phyloP scores from a whole-genome alignment of 441 rosid species.

The Viola pubescens region DNA sequence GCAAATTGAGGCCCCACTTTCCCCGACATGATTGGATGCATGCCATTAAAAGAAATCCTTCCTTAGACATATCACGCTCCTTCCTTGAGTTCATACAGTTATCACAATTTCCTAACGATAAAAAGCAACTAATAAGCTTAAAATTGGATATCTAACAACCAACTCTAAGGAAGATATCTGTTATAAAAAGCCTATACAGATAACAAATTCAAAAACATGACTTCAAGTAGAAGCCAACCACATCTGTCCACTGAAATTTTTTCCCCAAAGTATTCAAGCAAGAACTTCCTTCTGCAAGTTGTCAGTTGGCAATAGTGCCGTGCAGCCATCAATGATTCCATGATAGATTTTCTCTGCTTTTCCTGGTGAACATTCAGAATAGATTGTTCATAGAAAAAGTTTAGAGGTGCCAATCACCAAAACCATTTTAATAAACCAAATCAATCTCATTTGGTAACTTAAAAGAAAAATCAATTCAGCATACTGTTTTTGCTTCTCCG shows the following conservation, averaged over 20 bases:
- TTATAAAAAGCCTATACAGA: background rate
- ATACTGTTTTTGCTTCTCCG: constrained; percentile 34
- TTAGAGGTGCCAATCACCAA: background rate
- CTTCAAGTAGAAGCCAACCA: constrained; percentile 25
- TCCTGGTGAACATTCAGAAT: constrained; percentile 24
- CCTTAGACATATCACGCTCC: constrained; percentile 40
- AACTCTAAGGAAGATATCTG: background rate
- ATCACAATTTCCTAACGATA: constrained; percentile 45
- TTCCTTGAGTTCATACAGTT: constrained; percentile 30
- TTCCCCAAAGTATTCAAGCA: constrained; percentile 45
- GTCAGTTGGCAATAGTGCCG: constrained; percentile 30
- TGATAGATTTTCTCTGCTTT: constrained; percentile 32
- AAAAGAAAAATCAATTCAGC: constrained; percentile 12
- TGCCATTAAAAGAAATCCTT: constrained; percentile 37
- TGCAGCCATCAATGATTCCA: constrained; percentile 39
- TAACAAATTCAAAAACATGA: background rate
- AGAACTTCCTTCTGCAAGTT: constrained; percentile 47
- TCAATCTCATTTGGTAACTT: constrained; percentile 6
- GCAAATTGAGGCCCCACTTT: constrained; percentile 43
- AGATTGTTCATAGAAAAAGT: constrained; percentile 5
- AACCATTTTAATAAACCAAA: constrained; percentile 8
- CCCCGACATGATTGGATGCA: constrained; percentile 37
- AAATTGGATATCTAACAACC: background rate
- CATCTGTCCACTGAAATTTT: constrained; percentile 29
- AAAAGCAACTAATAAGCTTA: background rate